phyloP scores from a whole-genome alignment of 495 filamentous ascomycete genomes.

The Podospora conica region DNA sequence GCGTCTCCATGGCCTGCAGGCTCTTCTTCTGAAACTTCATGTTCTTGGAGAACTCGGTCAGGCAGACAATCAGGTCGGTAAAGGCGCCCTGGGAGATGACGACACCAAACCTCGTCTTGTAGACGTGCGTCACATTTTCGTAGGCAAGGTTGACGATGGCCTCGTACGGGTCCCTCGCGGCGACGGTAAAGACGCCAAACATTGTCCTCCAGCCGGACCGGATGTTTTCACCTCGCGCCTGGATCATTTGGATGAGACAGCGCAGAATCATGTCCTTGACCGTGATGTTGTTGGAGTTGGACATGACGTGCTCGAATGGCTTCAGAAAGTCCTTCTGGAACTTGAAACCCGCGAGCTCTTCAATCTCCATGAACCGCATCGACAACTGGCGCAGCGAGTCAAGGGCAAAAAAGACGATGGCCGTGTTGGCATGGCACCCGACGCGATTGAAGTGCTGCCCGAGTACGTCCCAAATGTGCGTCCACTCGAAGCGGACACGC shows the following conservation, averaged over 20 bases:
- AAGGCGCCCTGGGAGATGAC: constrained; percentile 96
- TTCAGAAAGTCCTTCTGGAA: constrained; percentile 99
- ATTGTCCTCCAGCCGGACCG: constrained; percentile 97
- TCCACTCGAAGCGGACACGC: constrained; percentile 96
- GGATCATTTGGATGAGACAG: constrained; percentile 99
- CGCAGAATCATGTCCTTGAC: constrained; percentile 98
- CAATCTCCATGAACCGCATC: constrained; percentile 98
- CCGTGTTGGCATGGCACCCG: constrained; percentile 90
- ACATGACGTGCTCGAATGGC: constrained; percentile 95
- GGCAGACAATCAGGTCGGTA: constrained; percentile 88
- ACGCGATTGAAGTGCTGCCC: constrained; percentile 97
- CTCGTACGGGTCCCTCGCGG: constrained; percentile 88
- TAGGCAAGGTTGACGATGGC: constrained; percentile 93
- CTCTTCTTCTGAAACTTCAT: constrained; percentile 96
- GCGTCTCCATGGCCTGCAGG: constrained; percentile 87
- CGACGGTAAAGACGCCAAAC: constrained; percentile 98
- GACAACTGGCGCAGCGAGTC: constrained; percentile 92
- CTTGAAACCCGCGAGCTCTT: constrained; percentile 96
- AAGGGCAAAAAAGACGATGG: constrained; percentile 93
- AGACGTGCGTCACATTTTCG: constrained; percentile 96
- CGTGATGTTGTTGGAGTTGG: constrained; percentile 77
- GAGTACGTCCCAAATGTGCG: constrained; percentile 90
- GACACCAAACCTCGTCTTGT: constrained; percentile 92
- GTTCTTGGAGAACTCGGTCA: constrained; percentile 98
- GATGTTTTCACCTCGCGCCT: constrained; percentile 91